These are phyloP conservation scores for Leptographium lundbergii DNA, from an alignment of 2,329 filamentous ascomycete genomes.

Conservation along the genomic window DNA sequence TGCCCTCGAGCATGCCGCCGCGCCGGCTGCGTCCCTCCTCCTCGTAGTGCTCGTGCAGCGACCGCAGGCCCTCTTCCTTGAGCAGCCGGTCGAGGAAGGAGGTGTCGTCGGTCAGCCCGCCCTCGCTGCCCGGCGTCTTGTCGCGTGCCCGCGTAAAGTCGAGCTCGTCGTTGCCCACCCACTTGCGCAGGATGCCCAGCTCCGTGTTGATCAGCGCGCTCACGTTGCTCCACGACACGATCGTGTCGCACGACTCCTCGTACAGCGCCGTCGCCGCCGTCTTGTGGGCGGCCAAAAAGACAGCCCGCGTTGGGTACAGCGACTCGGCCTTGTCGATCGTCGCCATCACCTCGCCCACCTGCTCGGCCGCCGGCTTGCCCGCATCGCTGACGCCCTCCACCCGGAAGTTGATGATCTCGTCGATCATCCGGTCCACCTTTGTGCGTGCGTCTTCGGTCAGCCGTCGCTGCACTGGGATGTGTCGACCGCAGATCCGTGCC, in stretches of 20 bases:
- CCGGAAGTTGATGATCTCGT: slow-evolving; percentile 84
- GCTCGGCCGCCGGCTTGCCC: slow-evolving; percentile 74
- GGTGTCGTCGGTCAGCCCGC: slow-evolving; percentile 66
- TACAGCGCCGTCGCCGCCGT: slow-evolving; percentile 66
- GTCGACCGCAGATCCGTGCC: slow-evolving; percentile 71
- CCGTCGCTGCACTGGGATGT: slow-evolving; percentile 70
- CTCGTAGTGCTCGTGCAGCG: slow-evolving; percentile 62
- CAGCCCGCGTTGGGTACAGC: slow-evolving; percentile 69
- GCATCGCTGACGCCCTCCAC: slow-evolving; percentile 89
- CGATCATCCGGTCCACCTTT: slow-evolving; percentile 60
- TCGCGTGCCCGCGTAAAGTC: slow-evolving; percentile 72
- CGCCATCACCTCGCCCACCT: slow-evolving; percentile 78
- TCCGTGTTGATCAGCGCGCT: slow-evolving; percentile 94
- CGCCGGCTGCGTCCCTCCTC: slow-evolving; percentile 30
- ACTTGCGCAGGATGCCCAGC: slow-evolving; percentile 78
- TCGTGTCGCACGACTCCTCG: slow-evolving; percentile 70
- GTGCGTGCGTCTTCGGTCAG: slow-evolving; percentile 76
- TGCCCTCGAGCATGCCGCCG: slow-evolving; percentile 71
- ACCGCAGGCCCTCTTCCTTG: slow-evolving; percentile 91
- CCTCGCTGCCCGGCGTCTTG: slow-evolving; percentile 49
- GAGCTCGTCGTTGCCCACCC: slow-evolving; percentile 92
- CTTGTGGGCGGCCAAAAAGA: slow-evolving; percentile 63
- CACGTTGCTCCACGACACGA: slow-evolving; percentile 94
- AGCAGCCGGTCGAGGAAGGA: slow-evolving; percentile 90
- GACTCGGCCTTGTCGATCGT: slow-evolving; percentile 84